Conservation (phyloP, 2,329 filamentous ascomycete species). For the Apiospora arundinis region DNA sequence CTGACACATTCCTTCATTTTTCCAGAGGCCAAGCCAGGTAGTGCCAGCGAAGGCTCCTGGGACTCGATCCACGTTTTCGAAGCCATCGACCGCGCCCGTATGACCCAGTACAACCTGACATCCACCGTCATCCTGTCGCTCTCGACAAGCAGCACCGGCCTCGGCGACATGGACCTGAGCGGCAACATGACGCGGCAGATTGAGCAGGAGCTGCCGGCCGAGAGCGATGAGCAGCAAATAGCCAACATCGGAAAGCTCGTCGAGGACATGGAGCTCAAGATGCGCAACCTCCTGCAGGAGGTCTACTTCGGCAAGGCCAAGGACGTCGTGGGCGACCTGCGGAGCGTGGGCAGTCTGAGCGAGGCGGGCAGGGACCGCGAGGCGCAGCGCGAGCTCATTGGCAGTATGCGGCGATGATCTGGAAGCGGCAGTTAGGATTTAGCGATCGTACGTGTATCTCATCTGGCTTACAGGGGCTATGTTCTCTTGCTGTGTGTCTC, state of each 20-base stretch:
- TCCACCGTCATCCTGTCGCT: constrained; percentile 95
- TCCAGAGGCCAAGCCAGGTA: constrained; percentile 69
- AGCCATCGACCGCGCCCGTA: constrained; percentile 88
- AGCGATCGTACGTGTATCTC: not conserved
- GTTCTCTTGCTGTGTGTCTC: not conserved
- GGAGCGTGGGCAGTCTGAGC: constrained; percentile 84
- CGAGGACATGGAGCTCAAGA: constrained; percentile 99
- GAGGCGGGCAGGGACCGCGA: constrained; percentile 84
- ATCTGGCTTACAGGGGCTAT: not conserved
- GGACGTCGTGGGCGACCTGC: constrained; percentile 94
- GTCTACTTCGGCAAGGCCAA: constrained; percentile 99
- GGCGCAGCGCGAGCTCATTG: constrained; percentile 87
- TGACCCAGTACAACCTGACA: constrained; percentile 96
- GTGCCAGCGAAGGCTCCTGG: constrained; percentile 81
- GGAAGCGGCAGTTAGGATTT: not conserved
- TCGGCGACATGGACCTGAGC: constrained; percentile 89
- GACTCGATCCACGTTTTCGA: constrained; percentile 99
- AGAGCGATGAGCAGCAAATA: constrained; percentile 91
- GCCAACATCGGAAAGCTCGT: constrained; percentile 93
- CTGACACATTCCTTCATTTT: constrained; percentile 18
- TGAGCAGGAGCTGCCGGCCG: constrained; percentile 87
- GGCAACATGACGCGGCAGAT: constrained; percentile 99
- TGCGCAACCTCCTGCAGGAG: constrained; percentile 97
- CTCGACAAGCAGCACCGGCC: constrained; percentile 64
- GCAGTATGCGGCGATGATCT: constrained; percentile 50